Conservation (phyloP, 2,329 filamentous ascomycete species). For the Dactylellina sp. region DNA sequence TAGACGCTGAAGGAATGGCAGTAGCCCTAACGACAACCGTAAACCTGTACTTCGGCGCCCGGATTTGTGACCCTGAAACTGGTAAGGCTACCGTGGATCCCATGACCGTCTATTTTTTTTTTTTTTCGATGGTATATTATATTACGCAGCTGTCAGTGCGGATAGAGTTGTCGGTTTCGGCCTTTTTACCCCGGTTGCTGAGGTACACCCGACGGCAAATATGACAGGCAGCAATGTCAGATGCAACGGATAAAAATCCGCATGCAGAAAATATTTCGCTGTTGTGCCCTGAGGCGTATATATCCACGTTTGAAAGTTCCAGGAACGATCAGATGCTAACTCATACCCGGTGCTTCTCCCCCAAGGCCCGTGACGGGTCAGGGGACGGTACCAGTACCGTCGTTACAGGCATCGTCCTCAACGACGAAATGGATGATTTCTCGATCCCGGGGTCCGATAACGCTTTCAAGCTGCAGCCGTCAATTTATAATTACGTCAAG, state of each 20-base stretch:
- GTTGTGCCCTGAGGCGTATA: slow-evolving; percentile 24
- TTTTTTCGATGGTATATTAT: slow-evolving; percentile 17
- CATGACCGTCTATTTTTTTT: slow-evolving; percentile 14
- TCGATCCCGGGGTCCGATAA: slow-evolving; percentile 59
- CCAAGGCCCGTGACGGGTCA: slow-evolving; percentile 6
- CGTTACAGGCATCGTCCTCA: slow-evolving; percentile 58
- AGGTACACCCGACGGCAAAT: slow-evolving; percentile 49
- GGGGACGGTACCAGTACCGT: slow-evolving; percentile 15
- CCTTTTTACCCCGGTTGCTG: slow-evolving; percentile 29
- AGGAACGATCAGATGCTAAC: slow-evolving; percentile 18
- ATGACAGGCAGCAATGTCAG: slow-evolving; percentile 53
- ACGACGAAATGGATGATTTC: slow-evolving; percentile 61
- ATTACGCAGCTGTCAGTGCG: slow-evolving; percentile 47
- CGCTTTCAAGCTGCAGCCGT: slow-evolving; percentile 58
- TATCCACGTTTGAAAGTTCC: slow-evolving; percentile 4
- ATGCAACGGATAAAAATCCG: slow-evolving; percentile 9
- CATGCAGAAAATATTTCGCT: slow-evolving; percentile 9
- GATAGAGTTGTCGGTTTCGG: slow-evolving; percentile 56
- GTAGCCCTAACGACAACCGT: slow-evolving; percentile 60
- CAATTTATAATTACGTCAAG: slow-evolving; percentile 60
- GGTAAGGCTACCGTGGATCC: slow-evolving; percentile 47
- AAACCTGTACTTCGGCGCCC: slow-evolving; percentile 60
- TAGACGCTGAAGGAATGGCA: slow-evolving; percentile 59
- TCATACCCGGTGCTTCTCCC: slow-evolving; percentile 24
- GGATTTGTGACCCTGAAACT: slow-evolving; percentile 58